Evolutionary conservation across 75 land plant genomes (phyloP), one percentile per base, ranked within the genome.

Genomic region (Pinus tabuliformis): DNA sequence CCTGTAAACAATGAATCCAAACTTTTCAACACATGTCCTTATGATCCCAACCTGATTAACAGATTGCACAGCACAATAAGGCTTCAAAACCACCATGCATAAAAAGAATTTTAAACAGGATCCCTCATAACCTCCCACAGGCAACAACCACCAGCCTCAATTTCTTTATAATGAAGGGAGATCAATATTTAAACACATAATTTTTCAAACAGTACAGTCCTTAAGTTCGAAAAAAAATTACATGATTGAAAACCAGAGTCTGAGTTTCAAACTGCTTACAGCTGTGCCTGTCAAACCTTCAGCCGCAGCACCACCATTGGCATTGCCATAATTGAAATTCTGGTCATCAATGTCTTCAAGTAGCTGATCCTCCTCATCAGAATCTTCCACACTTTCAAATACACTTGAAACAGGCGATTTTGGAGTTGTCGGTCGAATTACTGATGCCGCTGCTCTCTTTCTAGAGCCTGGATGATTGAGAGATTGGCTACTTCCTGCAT

Each of bases 371-470:
- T 96, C 99, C 21, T 92, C 93, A 78, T 97, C 99, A 5, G 99
- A 97, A 74, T 90, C 95, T 79, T 94, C 99, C 37, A 89, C 74
- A 76, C 95, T 89, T 73, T 89, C 95, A 86, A 92, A 90, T 12
- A 78, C 91, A 76, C 92, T 84, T 57, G 91, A 88, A 77, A 80
- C 84, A 54, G 99, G 99, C n/a, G 99, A 96, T 83, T 86, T 96
- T 0, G 99, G 99, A 60, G 99, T 68, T 8, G 72, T 68, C 8
- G 72, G 72, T 68, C 72, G 39, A 68, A 68, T 68, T 22, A 68
- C 13, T 68, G 72, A 12, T 68, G 24, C 24, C 4, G n/a, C 54
- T 42, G 54, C 54, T 68, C 72, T 68, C 72, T 68, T 68, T 68
- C 72, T 68, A 7, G 72, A 68, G 49, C 72, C 72, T 42, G 72